Evolutionary conservation across 78 protist genomes (phyloP).

Genomic region (Cavenderia fasciculata): DNA sequence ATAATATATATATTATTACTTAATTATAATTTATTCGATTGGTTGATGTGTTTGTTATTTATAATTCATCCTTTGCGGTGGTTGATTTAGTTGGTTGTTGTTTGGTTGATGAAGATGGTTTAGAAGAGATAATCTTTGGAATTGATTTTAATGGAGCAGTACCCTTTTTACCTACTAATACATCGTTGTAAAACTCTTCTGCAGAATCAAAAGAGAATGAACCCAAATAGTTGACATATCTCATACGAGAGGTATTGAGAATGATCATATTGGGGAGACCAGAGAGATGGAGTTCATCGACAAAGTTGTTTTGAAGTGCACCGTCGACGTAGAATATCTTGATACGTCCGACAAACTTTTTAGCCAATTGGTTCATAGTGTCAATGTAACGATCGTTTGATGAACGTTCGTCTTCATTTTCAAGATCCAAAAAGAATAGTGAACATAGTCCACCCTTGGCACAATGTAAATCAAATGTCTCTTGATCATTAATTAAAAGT

Average conservation of each 20-base stretch:
- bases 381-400: neutral
- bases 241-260: neutral
- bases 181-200: neutral
- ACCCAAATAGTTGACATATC: slow-evolving; percentile 23
- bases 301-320: slow-evolving; percentile 27
- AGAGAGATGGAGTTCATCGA: slow-evolving; percentile 14
- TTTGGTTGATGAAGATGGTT: neutral
- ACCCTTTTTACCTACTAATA: neutral
- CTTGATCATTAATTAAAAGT: neutral
- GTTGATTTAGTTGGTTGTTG: neutral
- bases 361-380: neutral
- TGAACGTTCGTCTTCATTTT: slow-evolving; percentile 15
- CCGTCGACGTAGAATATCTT: slow-evolving; percentile 19
- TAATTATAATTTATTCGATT: too few relatives aligned
- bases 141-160: neutral
- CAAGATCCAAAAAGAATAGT: slow-evolving; percentile 19
- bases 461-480: slow-evolving; percentile 26
- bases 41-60: neutral
- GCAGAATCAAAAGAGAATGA: slow-evolving; percentile 2
- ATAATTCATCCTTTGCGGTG: neutral
- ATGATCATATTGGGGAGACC: slow-evolving; percentile 46
- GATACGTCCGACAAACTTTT: slow-evolving; percentile 20
- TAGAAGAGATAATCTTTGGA: neutral
- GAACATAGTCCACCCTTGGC: slow-evolving; percentile 2
- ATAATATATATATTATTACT: too few relatives aligned